A percentile compares a stretch with the other conserved stretches of the same genome.
Conservation (phyloP, 2,329 filamentous ascomycete genomes). For the Claviceps sp. region DNA sequence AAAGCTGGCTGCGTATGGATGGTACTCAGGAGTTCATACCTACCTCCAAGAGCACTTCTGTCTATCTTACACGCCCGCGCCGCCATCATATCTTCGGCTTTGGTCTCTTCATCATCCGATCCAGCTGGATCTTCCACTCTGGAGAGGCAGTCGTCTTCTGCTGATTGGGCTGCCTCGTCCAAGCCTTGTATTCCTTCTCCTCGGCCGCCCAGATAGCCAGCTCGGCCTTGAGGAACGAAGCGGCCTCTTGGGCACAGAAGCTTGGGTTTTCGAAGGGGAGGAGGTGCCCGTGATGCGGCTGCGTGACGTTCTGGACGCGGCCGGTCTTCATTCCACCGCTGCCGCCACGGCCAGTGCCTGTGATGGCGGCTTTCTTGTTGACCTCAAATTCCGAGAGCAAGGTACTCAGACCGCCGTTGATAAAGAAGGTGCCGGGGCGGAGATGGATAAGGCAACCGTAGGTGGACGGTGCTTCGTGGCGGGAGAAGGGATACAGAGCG, state of each 20-base stretch:
- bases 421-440: slow-evolving; percentile 52
- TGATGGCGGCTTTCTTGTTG: slow-evolving; percentile 47
- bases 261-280: slow-evolving; percentile 69
- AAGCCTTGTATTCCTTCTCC: slow-evolving; percentile 42
- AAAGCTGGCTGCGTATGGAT: too few relatives aligned
- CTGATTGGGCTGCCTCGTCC: slow-evolving; percentile 32
- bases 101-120: slow-evolving; percentile 9
- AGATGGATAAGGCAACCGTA: slow-evolving; percentile 45
- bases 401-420: slow-evolving; percentile 50
- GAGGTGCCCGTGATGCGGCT: slow-evolving; percentile 60
- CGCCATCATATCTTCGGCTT: slow-evolving; percentile 16
- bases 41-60: too few relatives aligned
- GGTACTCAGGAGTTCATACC: too few relatives aligned
- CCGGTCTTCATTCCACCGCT: slow-evolving; percentile 52
- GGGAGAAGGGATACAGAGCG: slow-evolving; percentile 46
- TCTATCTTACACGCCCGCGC: too few relatives aligned
- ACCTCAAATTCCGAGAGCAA: slow-evolving; percentile 39
- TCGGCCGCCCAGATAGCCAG: slow-evolving; percentile 42
- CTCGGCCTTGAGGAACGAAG: slow-evolving; percentile 43
- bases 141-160: slow-evolving; percentile 40
- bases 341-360: slow-evolving; percentile 53
- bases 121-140: slow-evolving; percentile 42
- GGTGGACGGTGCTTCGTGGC: slow-evolving; percentile 46
- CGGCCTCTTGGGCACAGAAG: slow-evolving; percentile 49
- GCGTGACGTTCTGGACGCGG: slow-evolving; percentile 49